Evolutionary conservation across 768 basidiomycete genomes (phyloP).

Genomic region (Hericium erinaceus): DNA sequence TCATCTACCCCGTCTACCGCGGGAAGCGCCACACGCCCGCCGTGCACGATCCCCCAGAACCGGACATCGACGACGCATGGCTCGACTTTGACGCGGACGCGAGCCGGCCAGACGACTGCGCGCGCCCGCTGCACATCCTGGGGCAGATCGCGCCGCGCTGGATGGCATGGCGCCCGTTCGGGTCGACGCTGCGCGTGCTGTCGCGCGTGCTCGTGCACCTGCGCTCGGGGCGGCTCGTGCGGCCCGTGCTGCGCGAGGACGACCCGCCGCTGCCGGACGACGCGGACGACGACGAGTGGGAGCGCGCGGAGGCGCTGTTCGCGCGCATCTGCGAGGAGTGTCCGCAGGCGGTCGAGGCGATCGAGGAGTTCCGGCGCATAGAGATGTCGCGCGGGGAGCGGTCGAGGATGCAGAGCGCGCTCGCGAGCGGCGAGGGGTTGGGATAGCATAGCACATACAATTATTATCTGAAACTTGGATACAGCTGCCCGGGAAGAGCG

Average conservation of each 20-base stretch:
- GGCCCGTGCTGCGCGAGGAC: slow-evolving; percentile 27
- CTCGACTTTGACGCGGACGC: neutral
- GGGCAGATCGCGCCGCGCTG: slow-evolving; percentile 56
- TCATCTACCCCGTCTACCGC: neutral
- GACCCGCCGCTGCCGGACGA: slow-evolving; percentile 10
- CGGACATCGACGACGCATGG: neutral
- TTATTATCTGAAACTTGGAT: slow-evolving; percentile 1
- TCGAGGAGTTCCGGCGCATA: slow-evolving; percentile 12
- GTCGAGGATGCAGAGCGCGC: neutral
- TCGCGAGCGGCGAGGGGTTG: neutral
- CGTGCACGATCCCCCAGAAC: neutral
- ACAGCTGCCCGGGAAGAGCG: neutral
- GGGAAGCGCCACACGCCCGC: neutral
- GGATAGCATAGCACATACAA: neutral
- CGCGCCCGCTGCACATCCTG: slow-evolving; percentile 49
- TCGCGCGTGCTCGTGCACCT: slow-evolving; percentile 38
- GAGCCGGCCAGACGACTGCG: slow-evolving; percentile 32
- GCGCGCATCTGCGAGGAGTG: slow-evolving; percentile 38
- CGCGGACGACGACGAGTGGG: neutral
- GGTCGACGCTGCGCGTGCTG: slow-evolving; percentile 37
- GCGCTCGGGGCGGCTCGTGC: slow-evolving; percentile 38
- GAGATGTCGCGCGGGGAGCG: slow-evolving; percentile 7
- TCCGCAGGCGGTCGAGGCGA: slow-evolving; percentile 33
- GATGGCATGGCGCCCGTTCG: slow-evolving; percentile 60
- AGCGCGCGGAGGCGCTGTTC: slow-evolving; percentile 25